Conservation (phyloP, 768 basidiomycete species). For the Trametes maxima region DNA sequence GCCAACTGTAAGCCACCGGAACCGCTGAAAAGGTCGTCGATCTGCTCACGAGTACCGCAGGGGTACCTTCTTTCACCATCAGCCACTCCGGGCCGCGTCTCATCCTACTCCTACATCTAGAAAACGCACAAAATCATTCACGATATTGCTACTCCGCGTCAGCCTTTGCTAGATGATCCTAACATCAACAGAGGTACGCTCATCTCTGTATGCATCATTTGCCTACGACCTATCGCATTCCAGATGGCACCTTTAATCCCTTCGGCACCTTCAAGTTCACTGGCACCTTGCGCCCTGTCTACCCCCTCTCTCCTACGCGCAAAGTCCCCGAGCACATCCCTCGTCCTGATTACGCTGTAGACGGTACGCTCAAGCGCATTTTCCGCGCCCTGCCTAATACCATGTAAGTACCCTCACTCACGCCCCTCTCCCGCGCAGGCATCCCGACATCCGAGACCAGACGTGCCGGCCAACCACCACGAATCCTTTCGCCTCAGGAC, state of each 20-base stretch:
- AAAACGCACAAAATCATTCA: conserved; percentile 85
- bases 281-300: conserved; percentile 77
- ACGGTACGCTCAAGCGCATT: conserved; percentile 50
- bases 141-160: conserved; percentile 49
- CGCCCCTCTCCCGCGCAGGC: conserved; percentile 41
- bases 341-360: conserved; percentile 84
- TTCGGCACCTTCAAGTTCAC: conserved; percentile 79
- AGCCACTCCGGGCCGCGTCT: not conserved
- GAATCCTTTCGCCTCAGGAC: conserved; percentile 69
- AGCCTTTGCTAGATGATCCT: conserved; percentile 31
- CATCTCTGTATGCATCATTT: not conserved
- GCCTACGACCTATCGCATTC: not conserved
- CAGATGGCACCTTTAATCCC: conserved; percentile 81
- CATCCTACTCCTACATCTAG: conserved; percentile 39
- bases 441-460: conserved; percentile 61
- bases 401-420: conserved; percentile 29
- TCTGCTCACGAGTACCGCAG: not conserved
- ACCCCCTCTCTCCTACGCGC: conserved; percentile 84
- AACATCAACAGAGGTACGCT: conserved; percentile 32
- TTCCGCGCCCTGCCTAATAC: conserved; percentile 37
- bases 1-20: conserved; percentile 69
- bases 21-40: not conserved
- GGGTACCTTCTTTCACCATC: conserved; percentile 12
- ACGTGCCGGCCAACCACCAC: conserved; percentile 60
- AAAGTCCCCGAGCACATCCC: conserved; percentile 81